A percentile compares a stretch with the other conserved stretches of the same genome.
Conservation (phyloP, 2,329 filamentous ascomycete species). For the Paramyrothecium sp. region DNA sequence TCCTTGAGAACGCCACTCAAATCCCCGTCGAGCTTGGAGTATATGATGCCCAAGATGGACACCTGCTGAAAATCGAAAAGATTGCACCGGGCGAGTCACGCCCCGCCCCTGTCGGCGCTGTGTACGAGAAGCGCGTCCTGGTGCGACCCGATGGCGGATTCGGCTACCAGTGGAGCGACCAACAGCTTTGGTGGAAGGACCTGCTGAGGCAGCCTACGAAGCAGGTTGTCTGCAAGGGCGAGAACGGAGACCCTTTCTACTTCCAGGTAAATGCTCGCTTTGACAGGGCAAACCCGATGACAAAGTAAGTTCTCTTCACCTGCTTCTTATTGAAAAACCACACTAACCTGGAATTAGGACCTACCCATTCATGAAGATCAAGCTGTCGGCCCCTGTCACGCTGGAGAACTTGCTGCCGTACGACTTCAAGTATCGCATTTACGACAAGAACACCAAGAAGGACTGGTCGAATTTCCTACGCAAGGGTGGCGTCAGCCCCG, state of each 20-base stretch:
- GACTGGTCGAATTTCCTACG: conserved; percentile 98
- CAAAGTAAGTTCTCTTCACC: conserved; percentile 50
- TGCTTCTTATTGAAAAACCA: background rate
- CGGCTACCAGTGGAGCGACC: conserved; percentile 91
- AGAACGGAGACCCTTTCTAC: conserved; percentile 87
- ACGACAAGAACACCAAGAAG: conserved; percentile 97
- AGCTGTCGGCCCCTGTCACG: conserved; percentile 88
- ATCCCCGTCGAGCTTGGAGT: conserved; percentile 93
- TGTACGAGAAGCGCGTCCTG: conserved; percentile 83
- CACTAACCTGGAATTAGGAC: conserved; percentile 44
- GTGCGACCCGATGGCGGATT: conserved; percentile 93
- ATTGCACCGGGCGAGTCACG: conserved; percentile 87
- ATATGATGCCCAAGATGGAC: conserved; percentile 81
- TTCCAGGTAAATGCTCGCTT: conserved; percentile 91
- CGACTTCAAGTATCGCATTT: conserved; percentile 99
- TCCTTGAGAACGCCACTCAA: conserved; percentile 95
- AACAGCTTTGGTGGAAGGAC: conserved; percentile 90
- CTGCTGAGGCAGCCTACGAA: conserved; percentile 79
- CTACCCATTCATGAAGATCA: conserved; percentile 93
- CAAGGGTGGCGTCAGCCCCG: conserved; percentile 94
- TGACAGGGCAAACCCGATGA: conserved; percentile 80
- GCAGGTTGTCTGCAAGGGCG: conserved; percentile 85
- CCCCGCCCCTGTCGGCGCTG: conserved; percentile 88
- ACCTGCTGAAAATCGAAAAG: conserved; percentile 96
- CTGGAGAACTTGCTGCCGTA: conserved; percentile 93